Evolutionary conservation across 2,329 filamentous ascomycete genomes (phyloP).

Genomic region (Cladophialophora carrionii): DNA sequence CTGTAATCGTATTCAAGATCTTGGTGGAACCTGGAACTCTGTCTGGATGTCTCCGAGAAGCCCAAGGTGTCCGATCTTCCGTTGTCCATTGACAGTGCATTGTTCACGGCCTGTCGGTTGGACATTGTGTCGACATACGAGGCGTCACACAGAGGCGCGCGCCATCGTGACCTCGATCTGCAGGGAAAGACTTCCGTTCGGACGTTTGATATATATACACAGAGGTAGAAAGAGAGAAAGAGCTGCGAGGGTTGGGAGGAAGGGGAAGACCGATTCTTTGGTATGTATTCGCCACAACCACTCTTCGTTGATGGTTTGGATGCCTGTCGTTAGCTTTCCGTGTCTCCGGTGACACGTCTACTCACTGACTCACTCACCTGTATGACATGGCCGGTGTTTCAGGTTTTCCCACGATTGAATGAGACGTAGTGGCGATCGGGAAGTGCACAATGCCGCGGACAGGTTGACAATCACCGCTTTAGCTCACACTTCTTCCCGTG

Average conservation of each 20-base stretch:
- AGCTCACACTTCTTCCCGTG: background rate
- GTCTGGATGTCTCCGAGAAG: too few relatives aligned
- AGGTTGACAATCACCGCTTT: background rate
- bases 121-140: too few relatives aligned
- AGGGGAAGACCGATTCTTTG: background rate
- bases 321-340: background rate
- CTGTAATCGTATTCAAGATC: too few relatives aligned
- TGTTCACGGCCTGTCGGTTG: too few relatives aligned
- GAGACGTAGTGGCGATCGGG: background rate
- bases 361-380: background rate
- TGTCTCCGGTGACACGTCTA: background rate
- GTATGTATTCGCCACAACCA: background rate
- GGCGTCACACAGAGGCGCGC: too few relatives aligned
- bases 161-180: too few relatives aligned
- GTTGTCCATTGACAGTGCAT: too few relatives aligned
- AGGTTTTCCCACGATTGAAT: background rate
- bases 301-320: background rate
- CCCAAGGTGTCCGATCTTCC: too few relatives aligned
- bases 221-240: background rate
- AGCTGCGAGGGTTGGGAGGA: background rate
- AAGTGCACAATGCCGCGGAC: background rate
- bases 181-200: too few relatives aligned
- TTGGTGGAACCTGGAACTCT: too few relatives aligned
- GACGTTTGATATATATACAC: background rate
- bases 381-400: background rate